These are phyloP conservation scores for Colletotrichum tropicale DNA, from an alignment of 2,329 filamentous ascomycete species.

Conservation along the genomic window DNA sequence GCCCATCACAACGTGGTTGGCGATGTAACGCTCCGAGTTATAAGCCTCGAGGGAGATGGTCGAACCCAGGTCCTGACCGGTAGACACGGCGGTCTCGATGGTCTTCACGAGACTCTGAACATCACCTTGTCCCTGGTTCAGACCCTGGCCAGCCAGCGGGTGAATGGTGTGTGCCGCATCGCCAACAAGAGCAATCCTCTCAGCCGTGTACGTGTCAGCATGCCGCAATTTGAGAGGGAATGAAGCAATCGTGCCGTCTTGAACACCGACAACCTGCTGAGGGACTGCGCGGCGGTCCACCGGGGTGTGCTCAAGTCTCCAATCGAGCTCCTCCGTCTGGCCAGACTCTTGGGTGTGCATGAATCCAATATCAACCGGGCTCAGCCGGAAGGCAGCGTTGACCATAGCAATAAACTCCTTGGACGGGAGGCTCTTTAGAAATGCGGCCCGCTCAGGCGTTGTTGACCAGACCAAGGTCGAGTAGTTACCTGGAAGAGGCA, in stretches of 20 bases:
- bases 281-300: constrained; percentile 63
- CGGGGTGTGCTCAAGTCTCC: constrained; percentile 77
- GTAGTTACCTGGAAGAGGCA: constrained; percentile 83
- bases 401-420: constrained; percentile 84
- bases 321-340: constrained; percentile 79
- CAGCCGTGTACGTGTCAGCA: constrained; percentile 89
- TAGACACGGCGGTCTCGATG: constrained; percentile 76
- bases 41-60: constrained; percentile 82
- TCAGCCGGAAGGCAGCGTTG: constrained; percentile 89
- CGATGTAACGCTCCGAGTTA: constrained; percentile 78
- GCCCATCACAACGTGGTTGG: constrained; percentile 80
- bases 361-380: constrained; percentile 79
- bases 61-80: constrained; percentile 88
- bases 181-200: constrained; percentile 89
- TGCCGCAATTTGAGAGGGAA: constrained; percentile 93
- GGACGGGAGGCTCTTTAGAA: constrained; percentile 76
- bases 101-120: constrained; percentile 78
- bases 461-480: constrained; percentile 96
- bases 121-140: constrained; percentile 93
- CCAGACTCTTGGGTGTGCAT: constrained; percentile 69
- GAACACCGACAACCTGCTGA: constrained; percentile 70
- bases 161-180: constrained; percentile 96
- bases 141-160: constrained; percentile 89
- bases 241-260: constrained; percentile 80
- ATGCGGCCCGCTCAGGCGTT: constrained; percentile 77